Conservation (phyloP, 2,329 filamentous ascomycete genomes). For the Colletotrichum orchidophilum region DNA sequence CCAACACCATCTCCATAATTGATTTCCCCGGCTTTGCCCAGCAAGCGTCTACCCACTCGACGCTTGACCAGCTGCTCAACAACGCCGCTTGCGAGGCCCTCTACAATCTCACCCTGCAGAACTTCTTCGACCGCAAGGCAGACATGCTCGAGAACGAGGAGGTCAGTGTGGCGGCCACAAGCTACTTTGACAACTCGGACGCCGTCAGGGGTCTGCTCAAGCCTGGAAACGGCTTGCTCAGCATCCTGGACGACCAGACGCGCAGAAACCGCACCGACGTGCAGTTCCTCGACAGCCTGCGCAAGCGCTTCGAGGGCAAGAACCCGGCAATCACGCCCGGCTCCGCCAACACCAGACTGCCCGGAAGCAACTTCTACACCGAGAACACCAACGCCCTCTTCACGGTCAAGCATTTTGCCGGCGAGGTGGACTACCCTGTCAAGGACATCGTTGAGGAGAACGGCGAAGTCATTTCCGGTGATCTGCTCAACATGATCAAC, state of each 20-base stretch:
- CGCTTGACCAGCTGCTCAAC: slow-evolving; percentile 91
- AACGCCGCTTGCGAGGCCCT: slow-evolving; percentile 93
- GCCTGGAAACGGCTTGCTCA: slow-evolving; percentile 88
- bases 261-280: slow-evolving; percentile 87
- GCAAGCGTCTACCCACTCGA: slow-evolving; percentile 82
- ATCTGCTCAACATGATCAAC: slow-evolving; percentile 93
- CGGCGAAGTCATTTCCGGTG: slow-evolving; percentile 93
- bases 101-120: slow-evolving; percentile 93
- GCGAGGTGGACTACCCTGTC: slow-evolving; percentile 93
- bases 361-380: slow-evolving; percentile 89
- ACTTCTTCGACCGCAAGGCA: slow-evolving; percentile 94
- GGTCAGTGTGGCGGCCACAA: slow-evolving; percentile 87
- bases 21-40: slow-evolving; percentile 97
- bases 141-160: slow-evolving; percentile 95
- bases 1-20: slow-evolving; percentile 93
- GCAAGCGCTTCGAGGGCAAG: slow-evolving; percentile 93
- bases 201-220: slow-evolving; percentile 93
- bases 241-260: slow-evolving; percentile 96
- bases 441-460: slow-evolving; percentile 93
- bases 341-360: slow-evolving; percentile 77
- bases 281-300: slow-evolving; percentile 89
- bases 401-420: slow-evolving; percentile 93
- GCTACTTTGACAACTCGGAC: slow-evolving; percentile 98
- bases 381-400: slow-evolving; percentile 84
- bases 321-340: slow-evolving; percentile 89